Evolutionary conservation across 345 rosid species (phyloP).

Genomic region (Nephelium lappaceum): DNA sequence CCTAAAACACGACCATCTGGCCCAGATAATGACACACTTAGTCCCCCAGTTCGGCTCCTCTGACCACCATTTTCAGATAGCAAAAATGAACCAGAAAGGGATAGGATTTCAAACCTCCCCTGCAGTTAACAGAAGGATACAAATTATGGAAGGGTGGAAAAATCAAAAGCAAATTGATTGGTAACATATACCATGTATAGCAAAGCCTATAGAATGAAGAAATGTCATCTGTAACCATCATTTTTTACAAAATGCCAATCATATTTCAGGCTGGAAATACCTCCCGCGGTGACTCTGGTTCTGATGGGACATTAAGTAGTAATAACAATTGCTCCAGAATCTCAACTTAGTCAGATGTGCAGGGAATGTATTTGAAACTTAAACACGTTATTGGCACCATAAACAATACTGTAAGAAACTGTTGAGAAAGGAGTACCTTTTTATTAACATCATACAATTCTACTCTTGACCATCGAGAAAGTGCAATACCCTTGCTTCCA

Average conservation of each 20-base stretch:
- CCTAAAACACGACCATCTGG: conserved; percentile 92
- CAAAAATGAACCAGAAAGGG: conserved; percentile 84
- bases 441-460: not conserved
- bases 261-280: not conserved
- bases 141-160: not conserved
- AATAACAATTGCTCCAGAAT: not conserved
- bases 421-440: not conserved
- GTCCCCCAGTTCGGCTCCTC: conserved; percentile 72
- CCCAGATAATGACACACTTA: conserved; percentile 81
- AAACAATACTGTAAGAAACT: not conserved
- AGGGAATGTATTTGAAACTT: not conserved
- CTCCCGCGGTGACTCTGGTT: not conserved
- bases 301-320: not conserved
- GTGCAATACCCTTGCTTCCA: not conserved
- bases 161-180: not conserved
- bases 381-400: not conserved
- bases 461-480: not conserved
- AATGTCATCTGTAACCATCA: not conserved
- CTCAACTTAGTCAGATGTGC: not conserved
- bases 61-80: conserved; percentile 71
- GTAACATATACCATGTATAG: not conserved
- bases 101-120: conserved; percentile 89
- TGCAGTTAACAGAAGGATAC: conserved; percentile 31
- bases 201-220: not conserved
- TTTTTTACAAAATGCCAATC: not conserved